Evolutionary conservation across 2,329 filamentous ascomycete species (phyloP).

Genomic region (Clarireedia hainanense): DNA sequence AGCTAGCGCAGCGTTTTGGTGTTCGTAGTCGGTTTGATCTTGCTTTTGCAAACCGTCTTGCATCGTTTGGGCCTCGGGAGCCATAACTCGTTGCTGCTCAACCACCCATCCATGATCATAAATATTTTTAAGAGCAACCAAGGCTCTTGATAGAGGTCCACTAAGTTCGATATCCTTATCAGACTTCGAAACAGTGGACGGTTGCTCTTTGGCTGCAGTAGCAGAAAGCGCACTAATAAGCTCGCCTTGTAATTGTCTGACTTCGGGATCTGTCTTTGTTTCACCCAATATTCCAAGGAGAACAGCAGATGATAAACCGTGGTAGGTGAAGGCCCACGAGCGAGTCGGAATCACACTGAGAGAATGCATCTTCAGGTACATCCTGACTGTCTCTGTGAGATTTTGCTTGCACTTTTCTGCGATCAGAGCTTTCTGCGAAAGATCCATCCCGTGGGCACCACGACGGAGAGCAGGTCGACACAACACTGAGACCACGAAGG

Average conservation of each 20-base stretch:
- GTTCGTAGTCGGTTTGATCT: slow-evolving; percentile 28
- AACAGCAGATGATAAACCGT: slow-evolving; percentile 57
- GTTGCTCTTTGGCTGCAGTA: slow-evolving; percentile 52
- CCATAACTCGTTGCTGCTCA: slow-evolving; percentile 32
- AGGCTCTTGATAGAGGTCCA: slow-evolving; percentile 52
- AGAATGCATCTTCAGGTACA: slow-evolving; percentile 64
- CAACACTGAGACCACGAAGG: slow-evolving; percentile 57
- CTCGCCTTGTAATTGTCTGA: slow-evolving; percentile 55
- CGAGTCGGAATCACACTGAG: slow-evolving; percentile 58
- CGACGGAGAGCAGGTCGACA: slow-evolving; percentile 54
- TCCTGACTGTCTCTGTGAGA: slow-evolving; percentile 56
- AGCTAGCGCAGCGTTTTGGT: slow-evolving; percentile 51
- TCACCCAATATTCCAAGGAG: slow-evolving; percentile 56
- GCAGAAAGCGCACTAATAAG: slow-evolving; percentile 56
- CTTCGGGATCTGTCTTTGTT: slow-evolving; percentile 55
- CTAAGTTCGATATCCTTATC: slow-evolving; percentile 29
- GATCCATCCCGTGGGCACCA: slow-evolving; percentile 40
- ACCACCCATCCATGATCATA: slow-evolving; percentile 56
- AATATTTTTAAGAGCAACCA: slow-evolving; percentile 55
- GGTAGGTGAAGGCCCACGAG: slow-evolving; percentile 62
- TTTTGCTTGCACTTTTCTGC: slow-evolving; percentile 54
- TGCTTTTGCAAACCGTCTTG: slow-evolving; percentile 11
- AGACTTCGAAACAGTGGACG: slow-evolving; percentile 16
- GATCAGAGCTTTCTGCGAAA: slow-evolving; percentile 45
- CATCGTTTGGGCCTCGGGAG: slow-evolving; percentile 8